Percentiles rank a stretch among this genome's conserved stretches.
Conservation (phyloP, 805 yeast species). For the Saccharomycopsis javanensis region DNA sequence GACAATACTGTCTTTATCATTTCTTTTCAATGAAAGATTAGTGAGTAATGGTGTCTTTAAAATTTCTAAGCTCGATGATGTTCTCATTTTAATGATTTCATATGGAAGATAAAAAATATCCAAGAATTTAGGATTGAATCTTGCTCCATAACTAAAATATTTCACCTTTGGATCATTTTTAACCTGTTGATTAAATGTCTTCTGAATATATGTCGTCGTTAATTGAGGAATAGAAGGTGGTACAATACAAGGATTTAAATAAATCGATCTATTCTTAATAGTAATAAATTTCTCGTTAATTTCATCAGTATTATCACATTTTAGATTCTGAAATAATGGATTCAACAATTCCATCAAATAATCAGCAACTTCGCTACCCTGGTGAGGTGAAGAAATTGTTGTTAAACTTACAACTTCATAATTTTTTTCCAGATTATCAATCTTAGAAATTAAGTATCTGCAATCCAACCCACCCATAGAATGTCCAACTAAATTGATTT, state of each 20-base stretch:
- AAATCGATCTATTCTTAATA: background rate
- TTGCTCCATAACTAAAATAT: constrained; percentile 81
- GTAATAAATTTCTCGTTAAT: background rate
- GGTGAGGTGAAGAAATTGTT: constrained; percentile 83
- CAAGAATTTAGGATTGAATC: constrained; percentile 50
- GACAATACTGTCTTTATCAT: constrained; percentile 11
- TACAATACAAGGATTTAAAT: constrained; percentile 15
- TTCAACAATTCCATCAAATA: constrained; percentile 34
- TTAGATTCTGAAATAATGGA: background rate
- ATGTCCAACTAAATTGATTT: constrained; percentile 72
- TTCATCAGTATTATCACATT: background rate
- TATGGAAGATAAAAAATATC: constrained; percentile 57
- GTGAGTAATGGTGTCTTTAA: background rate
- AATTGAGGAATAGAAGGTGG: constrained; percentile 52
- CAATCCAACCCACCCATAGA: constrained; percentile 94
- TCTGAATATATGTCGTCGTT: constrained; percentile 42
- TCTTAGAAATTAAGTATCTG: constrained; percentile 56
- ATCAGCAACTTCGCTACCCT: constrained; percentile 79
- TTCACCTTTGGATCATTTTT: constrained; percentile 50
- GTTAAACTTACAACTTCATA: constrained; percentile 66
- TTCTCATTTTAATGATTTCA: constrained; percentile 38
- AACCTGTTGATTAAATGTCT: constrained; percentile 42
- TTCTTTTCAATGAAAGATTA: background rate
- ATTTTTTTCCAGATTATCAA: constrained; percentile 32
- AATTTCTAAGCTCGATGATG: background rate